Evolutionary conservation across 148 eudicot genomes (phyloP), one percentile per base, ranked within the genome.

Genomic region (Simmondsia chinensis): DNA sequence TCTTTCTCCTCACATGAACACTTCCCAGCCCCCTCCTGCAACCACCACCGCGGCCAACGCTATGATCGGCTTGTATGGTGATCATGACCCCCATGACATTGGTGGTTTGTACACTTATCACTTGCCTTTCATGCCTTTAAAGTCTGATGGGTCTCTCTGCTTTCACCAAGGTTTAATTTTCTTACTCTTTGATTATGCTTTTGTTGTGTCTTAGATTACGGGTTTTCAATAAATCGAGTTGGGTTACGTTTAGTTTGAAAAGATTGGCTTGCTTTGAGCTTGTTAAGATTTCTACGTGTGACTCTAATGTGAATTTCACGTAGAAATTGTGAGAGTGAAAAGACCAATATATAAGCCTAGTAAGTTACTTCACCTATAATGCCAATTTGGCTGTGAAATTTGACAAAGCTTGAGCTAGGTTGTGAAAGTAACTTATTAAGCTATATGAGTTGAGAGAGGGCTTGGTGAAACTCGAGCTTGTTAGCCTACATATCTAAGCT

Each of bases 71-170:
- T 17, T 45, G 5, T n/a, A 35, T 12, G 1, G 8, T 33, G 22
- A 2, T 9, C 29, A 28, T 9, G 33, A 46, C 36, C 17, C 42
- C n/a, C 8, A 52, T 29, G 20, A 39, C 6, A 44, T 46, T 55
- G 58, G 18, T 6, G 33, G 47, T 14, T 46, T 61, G 1, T 63
- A 55, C 50, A 54, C 68, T 54, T 57, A 54, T 18, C 63, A 65
- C 12, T 66, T 80, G 50, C 48, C 83, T 52, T 73, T 77, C 2
- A 87, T 87, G 96, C 96, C 96, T 31, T 79, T 87, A 47, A 83
- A 77, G 25, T 80, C 89, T 50, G 96, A 87, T 66, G 96, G 96
- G 4, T 83, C 96, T 30, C 75, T 83, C 9, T 83, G 83, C 52
- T 41, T 83, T 21, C 82, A 77, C 75, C 89, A 83, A 72, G 96